A percentile compares a stretch with the other conserved stretches of the same genome.
phyloP scores from a whole-genome alignment of 306 rosid species.

The Acacia confusa region DNA sequence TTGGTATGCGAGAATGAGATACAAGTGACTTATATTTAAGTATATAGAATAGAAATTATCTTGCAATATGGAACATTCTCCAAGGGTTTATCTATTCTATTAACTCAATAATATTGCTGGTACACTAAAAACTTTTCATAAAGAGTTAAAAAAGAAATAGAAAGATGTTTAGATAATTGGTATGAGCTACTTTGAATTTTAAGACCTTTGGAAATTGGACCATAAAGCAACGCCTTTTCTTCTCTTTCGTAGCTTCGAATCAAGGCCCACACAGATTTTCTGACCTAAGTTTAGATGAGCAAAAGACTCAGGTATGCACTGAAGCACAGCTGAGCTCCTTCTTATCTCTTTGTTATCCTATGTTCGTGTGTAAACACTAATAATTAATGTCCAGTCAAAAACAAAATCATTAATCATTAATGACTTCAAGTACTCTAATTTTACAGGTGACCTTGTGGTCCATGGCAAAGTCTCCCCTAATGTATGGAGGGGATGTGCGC shows the following conservation, averaged over 20 bases:
- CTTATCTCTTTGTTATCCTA: conserved; percentile 7
- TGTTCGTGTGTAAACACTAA: not conserved
- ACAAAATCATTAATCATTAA: not conserved
- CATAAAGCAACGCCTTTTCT: not conserved
- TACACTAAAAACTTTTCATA: not conserved
- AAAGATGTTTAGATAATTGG: conserved; percentile 19
- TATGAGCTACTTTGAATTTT: conserved; percentile 29
- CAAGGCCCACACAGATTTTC: conserved; percentile 76
- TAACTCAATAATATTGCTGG: not conserved
- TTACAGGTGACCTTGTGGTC: conserved; percentile 90
- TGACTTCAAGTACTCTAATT: conserved; percentile 19
- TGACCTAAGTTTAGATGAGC: conserved; percentile 58
- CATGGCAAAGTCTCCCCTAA: conserved; percentile 92
- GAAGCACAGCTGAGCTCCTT: conserved; percentile 9
- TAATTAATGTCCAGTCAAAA: not conserved
- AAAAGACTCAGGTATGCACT: conserved; percentile 76
- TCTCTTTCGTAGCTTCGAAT: conserved; percentile 58
- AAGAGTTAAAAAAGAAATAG: not conserved
- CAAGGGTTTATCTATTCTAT: not conserved
- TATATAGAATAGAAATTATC: not conserved
- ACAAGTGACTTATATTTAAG: no score
- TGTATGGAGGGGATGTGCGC: conserved; percentile 95
- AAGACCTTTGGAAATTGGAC: conserved; percentile 30
- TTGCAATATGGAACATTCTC: not conserved
- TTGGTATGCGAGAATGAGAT: no score